A percentile compares a stretch with the other conserved stretches of the same genome.
phyloP scores from a whole-genome alignment of 208 protist species.

The Crithidia expoeki region DNA sequence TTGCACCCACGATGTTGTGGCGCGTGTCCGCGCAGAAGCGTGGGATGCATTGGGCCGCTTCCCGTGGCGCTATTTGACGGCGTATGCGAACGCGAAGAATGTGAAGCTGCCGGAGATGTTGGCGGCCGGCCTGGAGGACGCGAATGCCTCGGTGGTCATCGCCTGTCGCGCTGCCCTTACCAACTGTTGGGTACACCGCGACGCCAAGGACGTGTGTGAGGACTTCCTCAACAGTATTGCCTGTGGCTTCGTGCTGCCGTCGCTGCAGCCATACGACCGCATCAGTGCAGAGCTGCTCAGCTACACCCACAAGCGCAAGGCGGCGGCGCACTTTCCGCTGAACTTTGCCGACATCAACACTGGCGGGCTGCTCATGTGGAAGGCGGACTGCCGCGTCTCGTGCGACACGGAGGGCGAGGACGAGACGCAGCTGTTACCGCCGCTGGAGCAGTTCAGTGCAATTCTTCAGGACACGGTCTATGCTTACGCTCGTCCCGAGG shows the following conservation, averaged over 20 bases:
- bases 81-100: constrained; percentile 71
- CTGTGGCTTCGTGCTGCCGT: constrained; percentile 42
- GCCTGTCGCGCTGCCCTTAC: constrained; percentile 80
- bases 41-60: constrained; percentile 88
- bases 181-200: constrained; percentile 87
- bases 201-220: constrained; percentile 66
- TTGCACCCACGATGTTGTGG: constrained; percentile 71
- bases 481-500: constrained; percentile 77
- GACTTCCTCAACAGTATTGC: constrained; percentile 73
- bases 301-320: constrained; percentile 60
- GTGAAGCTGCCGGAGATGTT: constrained; percentile 60
- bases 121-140: constrained; percentile 62
- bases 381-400: constrained; percentile 61
- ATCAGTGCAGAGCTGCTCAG: constrained; percentile 64
- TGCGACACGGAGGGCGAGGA: constrained; percentile 68
- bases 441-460: constrained; percentile 73
- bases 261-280: constrained; percentile 59
- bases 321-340: constrained; percentile 43
- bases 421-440: constrained; percentile 60
- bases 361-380: constrained; percentile 75
- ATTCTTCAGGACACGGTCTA: constrained; percentile 87
- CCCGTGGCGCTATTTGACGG: constrained; percentile 83
- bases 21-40: constrained; percentile 78
- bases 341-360: constrained; percentile 63
- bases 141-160: constrained; percentile 68